Conservation (phyloP, 2,329 filamentous ascomycete species). For the Chaetomiaceae sp. region DNA sequence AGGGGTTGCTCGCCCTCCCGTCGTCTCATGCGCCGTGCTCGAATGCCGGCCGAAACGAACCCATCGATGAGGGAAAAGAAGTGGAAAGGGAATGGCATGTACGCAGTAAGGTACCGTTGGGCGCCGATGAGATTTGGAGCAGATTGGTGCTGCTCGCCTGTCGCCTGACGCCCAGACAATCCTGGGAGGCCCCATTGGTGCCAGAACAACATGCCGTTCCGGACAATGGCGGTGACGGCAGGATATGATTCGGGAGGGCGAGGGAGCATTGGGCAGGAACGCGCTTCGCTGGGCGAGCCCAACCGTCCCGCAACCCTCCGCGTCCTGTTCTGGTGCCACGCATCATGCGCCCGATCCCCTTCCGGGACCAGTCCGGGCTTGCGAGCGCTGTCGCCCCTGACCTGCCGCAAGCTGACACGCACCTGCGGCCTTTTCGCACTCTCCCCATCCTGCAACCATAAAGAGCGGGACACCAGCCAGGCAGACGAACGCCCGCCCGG, state of each 20-base stretch:
- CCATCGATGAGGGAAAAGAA: slow-evolving; percentile 1
- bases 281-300: slow-evolving; percentile 23
- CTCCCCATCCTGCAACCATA: slow-evolving; percentile 8
- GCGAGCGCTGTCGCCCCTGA: background rate
- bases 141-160: slow-evolving; percentile 21
- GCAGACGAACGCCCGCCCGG: background rate
- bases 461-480: slow-evolving; percentile 8
- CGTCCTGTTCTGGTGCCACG: slow-evolving; percentile 21
- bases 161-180: slow-evolving; percentile 23
- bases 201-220: slow-evolving; percentile 18
- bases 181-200: slow-evolving; percentile 22
- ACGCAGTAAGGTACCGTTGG: slow-evolving; percentile 28
- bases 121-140: slow-evolving; percentile 20
- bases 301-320: slow-evolving; percentile 15
- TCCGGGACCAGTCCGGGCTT: background rate
- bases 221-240: slow-evolving; percentile 18
- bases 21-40: background rate
- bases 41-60: background rate
- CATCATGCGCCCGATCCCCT: slow-evolving; percentile 13
- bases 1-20: background rate
- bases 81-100: no score
- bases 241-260: slow-evolving; percentile 18
- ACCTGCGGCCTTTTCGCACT: background rate
- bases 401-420: slow-evolving; percentile 14
- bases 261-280: slow-evolving; percentile 25